Percentiles rank a stretch among this genome's conserved stretches.
Evolutionary conservation across 2,329 filamentous ascomycete species (phyloP).

Genomic region (Xylaria sp.): DNA sequence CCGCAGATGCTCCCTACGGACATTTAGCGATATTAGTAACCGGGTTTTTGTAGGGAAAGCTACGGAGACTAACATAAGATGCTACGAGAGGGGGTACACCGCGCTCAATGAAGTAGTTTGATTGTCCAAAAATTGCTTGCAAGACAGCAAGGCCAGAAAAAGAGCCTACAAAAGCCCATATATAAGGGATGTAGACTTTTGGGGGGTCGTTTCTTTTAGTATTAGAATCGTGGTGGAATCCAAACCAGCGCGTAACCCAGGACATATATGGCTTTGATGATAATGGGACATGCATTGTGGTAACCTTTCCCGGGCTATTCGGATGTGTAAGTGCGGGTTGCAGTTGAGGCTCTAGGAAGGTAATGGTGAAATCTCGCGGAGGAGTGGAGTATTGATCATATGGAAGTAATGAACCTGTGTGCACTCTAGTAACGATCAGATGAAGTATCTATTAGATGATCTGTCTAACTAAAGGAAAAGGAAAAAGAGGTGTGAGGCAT

Average conservation of each 20-base stretch:
- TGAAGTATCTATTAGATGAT: too few relatives aligned
- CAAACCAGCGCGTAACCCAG: constrained; percentile 10
- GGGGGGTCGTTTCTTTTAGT: not conserved
- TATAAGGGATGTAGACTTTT: not conserved
- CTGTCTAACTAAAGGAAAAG: too few relatives aligned
- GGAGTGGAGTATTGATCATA: too few relatives aligned
- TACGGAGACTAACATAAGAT: constrained; percentile 4
- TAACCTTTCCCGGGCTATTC: too few relatives aligned
- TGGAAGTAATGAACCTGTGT: too few relatives aligned
- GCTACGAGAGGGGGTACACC: constrained; percentile 11
- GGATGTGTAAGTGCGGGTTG: too few relatives aligned
- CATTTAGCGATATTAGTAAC: too few relatives aligned
- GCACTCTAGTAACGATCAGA: too few relatives aligned
- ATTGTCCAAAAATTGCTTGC: constrained; percentile 11
- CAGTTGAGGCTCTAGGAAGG: too few relatives aligned
- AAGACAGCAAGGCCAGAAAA: constrained; percentile 1
- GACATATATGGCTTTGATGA: not conserved
- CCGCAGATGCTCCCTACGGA: constrained; percentile 12
- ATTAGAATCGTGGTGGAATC: not conserved
- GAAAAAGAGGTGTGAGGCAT: too few relatives aligned
- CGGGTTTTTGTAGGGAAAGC: not conserved
- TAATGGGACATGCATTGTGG: too few relatives aligned
- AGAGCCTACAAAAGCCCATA: constrained; percentile 12
- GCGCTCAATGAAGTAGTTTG: constrained; percentile 3
- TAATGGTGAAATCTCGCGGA: too few relatives aligned